Evolutionary conservation across 805 yeast genomes (phyloP).

Genomic region (Wickerhamiella cacticola): DNA sequence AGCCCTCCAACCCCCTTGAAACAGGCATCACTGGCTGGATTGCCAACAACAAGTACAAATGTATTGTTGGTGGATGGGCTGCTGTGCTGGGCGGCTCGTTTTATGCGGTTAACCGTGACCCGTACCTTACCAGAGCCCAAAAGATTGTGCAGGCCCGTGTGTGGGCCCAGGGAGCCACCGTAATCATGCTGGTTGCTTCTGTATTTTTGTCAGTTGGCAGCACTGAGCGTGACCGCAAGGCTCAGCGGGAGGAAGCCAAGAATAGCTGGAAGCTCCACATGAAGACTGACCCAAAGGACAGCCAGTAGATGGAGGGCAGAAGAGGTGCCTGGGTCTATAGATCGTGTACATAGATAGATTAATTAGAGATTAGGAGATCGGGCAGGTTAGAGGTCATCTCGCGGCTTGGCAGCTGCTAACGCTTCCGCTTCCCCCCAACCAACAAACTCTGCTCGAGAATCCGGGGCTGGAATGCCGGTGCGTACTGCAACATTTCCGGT

Average conservation of each 20-base stretch:
- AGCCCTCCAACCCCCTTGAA: not conserved
- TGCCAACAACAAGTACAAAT: conserved; percentile 25
- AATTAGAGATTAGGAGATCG: not conserved
- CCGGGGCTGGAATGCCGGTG: conserved; percentile 65
- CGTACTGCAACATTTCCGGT: conserved; percentile 76
- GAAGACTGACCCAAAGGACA: too few species aligned
- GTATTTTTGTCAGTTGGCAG: conserved; percentile 17
- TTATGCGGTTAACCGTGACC: conserved; percentile 60
- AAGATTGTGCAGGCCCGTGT: conserved; percentile 83
- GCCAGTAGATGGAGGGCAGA: not conserved
- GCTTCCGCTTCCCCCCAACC: conserved; percentile 5
- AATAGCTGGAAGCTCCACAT: conserved; percentile 10
- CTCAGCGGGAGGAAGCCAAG: not conserved
- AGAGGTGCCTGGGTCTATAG: not conserved
- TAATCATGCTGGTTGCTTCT: conserved; percentile 48
- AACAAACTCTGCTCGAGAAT: conserved; percentile 19
- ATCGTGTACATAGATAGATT: not conserved
- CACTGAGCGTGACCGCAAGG: not conserved
- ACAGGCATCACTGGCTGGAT: conserved; percentile 8
- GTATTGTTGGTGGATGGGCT: conserved; percentile 72
- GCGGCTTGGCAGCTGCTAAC: too few species aligned
- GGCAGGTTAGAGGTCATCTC: too few species aligned
- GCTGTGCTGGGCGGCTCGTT: conserved; percentile 64
- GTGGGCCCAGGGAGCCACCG: conserved; percentile 80
- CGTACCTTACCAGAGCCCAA: conserved; percentile 61